Conservation (phyloP, 768 basidiomycete species). For the Boletus bicolor region DNA sequence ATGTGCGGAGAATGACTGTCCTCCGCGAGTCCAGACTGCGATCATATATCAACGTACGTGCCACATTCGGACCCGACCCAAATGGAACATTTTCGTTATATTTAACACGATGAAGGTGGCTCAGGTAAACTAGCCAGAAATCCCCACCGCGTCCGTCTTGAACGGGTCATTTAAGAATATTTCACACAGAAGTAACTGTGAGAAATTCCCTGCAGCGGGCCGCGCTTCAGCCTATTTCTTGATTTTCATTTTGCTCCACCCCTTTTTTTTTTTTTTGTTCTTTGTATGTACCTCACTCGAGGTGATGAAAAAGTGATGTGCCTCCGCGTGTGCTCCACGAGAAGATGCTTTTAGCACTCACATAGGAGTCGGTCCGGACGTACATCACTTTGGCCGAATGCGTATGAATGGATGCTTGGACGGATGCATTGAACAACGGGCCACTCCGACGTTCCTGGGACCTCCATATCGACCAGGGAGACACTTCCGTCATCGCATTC, state of each 20-base stretch:
- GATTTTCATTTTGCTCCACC: conserved; percentile 2
- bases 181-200: conserved; percentile 17
- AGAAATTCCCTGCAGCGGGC: conserved; percentile 3
- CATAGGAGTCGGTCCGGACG: conserved; percentile 9
- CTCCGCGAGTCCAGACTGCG: conserved; percentile 9
- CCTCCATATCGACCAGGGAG: not conserved
- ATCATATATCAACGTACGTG: conserved; percentile 5
- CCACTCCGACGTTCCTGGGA: conserved; percentile 12
- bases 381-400: not conserved
- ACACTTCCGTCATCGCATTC: conserved; percentile 14
- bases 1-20: not conserved
- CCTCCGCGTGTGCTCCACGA: not conserved
- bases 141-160: conserved; percentile 16
- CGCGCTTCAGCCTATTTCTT: not conserved
- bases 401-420: not conserved
- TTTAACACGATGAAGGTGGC: conserved; percentile 8
- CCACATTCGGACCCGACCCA: conserved; percentile 19
- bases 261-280: not conserved
- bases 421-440: not conserved
- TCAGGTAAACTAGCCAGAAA: conserved; percentile 4
- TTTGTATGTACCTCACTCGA: not conserved
- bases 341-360: not conserved
- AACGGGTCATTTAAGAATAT: conserved; percentile 21
- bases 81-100: conserved; percentile 11
- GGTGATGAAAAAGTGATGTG: not conserved